A percentile compares a stretch with the other conserved stretches of the same genome.
Evolutionary conservation across 2,329 filamentous ascomycete species (phyloP).

Genomic region (Piedraia hortae): DNA sequence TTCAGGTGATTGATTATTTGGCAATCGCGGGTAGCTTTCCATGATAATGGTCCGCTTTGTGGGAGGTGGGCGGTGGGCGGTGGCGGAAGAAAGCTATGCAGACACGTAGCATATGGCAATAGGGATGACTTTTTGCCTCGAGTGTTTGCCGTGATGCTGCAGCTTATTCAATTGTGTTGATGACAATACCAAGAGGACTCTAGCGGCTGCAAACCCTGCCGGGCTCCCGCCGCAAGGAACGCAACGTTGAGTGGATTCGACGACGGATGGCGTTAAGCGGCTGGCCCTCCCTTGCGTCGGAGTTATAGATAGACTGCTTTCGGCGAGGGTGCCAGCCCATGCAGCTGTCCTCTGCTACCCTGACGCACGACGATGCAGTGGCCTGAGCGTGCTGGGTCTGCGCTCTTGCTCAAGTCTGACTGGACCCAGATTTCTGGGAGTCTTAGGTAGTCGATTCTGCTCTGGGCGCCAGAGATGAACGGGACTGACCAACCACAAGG

Average conservation of each 20-base stretch:
- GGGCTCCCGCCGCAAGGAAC: constrained; percentile 4
- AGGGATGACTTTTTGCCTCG: background rate
- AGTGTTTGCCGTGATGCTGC: background rate
- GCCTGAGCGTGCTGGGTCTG: constrained; percentile 19
- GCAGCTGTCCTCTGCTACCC: constrained; percentile 19
- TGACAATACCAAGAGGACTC: too few species aligned
- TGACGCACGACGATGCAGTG: constrained; percentile 14
- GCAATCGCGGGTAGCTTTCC: constrained; percentile 5
- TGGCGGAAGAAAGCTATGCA: too few species aligned
- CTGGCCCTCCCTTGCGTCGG: constrained; percentile 7
- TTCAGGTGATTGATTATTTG: constrained; percentile 10
- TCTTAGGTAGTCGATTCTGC: constrained; percentile 7
- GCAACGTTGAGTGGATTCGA: constrained; percentile 2
- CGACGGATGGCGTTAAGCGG: constrained; percentile 2
- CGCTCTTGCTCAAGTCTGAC: constrained; percentile 18
- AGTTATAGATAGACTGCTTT: constrained; percentile 14
- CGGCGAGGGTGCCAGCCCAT: constrained; percentile 15
- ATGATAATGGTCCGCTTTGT: constrained; percentile 6
- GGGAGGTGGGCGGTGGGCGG: constrained; percentile 4
- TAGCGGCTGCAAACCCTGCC: background rate
- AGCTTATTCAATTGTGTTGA: too few species aligned
- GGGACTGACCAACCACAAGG: constrained; percentile 7
- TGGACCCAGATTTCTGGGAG: constrained; percentile 14
- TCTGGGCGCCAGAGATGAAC: constrained; percentile 10
- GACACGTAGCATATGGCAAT: constrained; percentile 1